Evolutionary conservation across 2,329 filamentous ascomycete species (phyloP), one percentile per base, ranked within the genome.

Genomic region (Pseudofabraea citricarpa): DNA sequence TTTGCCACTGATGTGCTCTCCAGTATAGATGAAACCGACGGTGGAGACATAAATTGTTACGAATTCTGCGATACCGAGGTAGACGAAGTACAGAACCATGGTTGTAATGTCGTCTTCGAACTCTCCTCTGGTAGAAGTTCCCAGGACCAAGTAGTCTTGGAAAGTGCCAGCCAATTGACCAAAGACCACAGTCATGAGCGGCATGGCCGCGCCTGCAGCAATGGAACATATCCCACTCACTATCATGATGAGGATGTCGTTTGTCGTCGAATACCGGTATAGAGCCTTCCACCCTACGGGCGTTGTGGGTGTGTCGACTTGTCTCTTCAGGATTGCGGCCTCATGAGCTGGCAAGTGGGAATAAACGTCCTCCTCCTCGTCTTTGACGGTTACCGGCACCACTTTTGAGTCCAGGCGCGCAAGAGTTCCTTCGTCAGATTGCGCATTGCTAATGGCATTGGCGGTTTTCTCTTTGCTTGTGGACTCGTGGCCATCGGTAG

Each of bases 1-100:
- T 68, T 89, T 87, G 49, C 79, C 78, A 45, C 82, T 82, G 59
- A 90, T 81, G 58, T 89, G 83, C 63, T 91, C 87, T 44, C 87
- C 87, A 0, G 81, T 83, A 58, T 89, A 95, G 55, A 96, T 95
- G 68, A 94, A 96, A 16, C 88, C 87, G 15, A 94, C 81, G 0
- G 90, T 96, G 19, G 81, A 76, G 46, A 94, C 70, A 62, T 94
- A 95, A 35, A 83, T 77, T 3, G 83, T 81, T 36, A 87, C 65
- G 52, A 94, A 95, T 59, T 90, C 85, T 50, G 74, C 89, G 45
- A 95, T 81, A 33, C 79, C 89, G 36, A 95, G 75, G 62, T 95
- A 95, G 24, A 95, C 69, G 52, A 94, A 93, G 65, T 94, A 94
- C 26, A 94, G 66, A 9, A 90, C 85, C 54, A 84, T 77, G 33